phyloP scores from a whole-genome alignment of 169 alveolate genomes.

The Eimeria zaria region DNA sequence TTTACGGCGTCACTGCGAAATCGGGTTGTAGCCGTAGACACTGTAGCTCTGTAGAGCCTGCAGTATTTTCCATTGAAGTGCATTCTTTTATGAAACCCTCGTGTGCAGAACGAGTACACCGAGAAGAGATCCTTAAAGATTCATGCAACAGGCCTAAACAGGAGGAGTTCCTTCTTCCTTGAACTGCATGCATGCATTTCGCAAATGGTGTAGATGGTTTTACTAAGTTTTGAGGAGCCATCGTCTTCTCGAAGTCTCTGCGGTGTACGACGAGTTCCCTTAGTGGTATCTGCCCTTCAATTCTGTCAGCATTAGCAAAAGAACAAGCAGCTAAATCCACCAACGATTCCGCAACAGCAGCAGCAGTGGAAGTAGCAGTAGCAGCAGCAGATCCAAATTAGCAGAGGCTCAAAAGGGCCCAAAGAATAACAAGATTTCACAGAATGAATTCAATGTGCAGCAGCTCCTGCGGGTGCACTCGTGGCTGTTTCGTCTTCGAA shows the following conservation, averaged over 20 bases:
- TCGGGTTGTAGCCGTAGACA: too few species aligned
- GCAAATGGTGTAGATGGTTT: neutral
- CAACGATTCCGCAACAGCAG: too few species aligned
- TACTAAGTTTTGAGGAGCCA: too few species aligned
- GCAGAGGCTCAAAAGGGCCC: neutral
- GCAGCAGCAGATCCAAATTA: neutral
- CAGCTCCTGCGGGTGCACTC: neutral
- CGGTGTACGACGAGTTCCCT: too few species aligned
- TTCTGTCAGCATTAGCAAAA: too few species aligned
- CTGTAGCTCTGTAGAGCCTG: too few species aligned
- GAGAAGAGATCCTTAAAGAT: neutral
- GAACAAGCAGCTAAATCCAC: too few species aligned
- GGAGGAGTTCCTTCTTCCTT: neutral
- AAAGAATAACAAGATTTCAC: neutral
- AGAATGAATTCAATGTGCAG: neutral
- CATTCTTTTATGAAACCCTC: neutral
- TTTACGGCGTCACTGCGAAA: too few species aligned
- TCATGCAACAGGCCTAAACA: neutral
- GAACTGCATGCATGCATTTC: neutral
- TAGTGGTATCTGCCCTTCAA: too few species aligned
- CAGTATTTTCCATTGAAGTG: too few species aligned
- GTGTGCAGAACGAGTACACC: neutral
- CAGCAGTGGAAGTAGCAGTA: neutral
- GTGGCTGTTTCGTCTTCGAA: neutral
- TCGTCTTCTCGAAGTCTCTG: too few species aligned